phyloP scores from a whole-genome alignment of 169 alveolate species.

The Plasmodium coatneyi region DNA sequence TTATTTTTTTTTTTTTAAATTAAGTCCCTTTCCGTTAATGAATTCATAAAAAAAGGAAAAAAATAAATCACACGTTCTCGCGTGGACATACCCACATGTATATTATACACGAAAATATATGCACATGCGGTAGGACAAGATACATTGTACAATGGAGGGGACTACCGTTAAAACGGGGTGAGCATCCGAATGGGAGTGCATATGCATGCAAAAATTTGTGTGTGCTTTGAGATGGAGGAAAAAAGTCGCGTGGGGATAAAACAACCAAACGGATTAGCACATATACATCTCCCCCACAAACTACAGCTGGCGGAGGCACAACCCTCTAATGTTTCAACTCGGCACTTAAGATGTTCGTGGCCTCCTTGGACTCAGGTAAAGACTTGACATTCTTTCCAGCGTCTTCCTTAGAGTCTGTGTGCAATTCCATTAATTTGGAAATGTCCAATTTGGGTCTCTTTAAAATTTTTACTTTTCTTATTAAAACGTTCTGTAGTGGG shows the following conservation, averaged over 20 bases:
- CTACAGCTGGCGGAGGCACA: not conserved
- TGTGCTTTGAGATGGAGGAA: not conserved
- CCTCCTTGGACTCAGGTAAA: constrained; percentile 84
- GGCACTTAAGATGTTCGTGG: constrained; percentile 84
- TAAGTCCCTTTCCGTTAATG: constrained; percentile 17
- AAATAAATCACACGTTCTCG: constrained; percentile 2
- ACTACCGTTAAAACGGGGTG: not conserved
- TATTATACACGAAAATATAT: not conserved
- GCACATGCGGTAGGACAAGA: not conserved
- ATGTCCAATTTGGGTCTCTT: constrained; percentile 97
- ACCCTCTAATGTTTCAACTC: constrained; percentile 74
- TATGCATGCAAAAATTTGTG: not conserved
- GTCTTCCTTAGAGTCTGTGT: constrained; percentile 90
- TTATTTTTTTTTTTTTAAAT: constrained; percentile 1
- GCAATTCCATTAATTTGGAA: constrained; percentile 92
- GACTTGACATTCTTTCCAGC: constrained; percentile 81
- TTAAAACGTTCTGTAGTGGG: constrained; percentile 97
- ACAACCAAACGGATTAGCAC: not conserved
- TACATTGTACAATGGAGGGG: not conserved
- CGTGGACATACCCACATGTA: not conserved
- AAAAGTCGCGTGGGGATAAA: not conserved
- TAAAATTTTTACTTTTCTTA: constrained; percentile 97
- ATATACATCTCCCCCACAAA: not conserved
- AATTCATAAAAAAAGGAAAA: not conserved
- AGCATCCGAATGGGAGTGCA: not conserved